Percentiles rank a stretch among this genome's conserved stretches.
phyloP scores from a whole-genome alignment of 176 grass and related monocot genomes.

The Ampelocalamus luodianensis region DNA sequence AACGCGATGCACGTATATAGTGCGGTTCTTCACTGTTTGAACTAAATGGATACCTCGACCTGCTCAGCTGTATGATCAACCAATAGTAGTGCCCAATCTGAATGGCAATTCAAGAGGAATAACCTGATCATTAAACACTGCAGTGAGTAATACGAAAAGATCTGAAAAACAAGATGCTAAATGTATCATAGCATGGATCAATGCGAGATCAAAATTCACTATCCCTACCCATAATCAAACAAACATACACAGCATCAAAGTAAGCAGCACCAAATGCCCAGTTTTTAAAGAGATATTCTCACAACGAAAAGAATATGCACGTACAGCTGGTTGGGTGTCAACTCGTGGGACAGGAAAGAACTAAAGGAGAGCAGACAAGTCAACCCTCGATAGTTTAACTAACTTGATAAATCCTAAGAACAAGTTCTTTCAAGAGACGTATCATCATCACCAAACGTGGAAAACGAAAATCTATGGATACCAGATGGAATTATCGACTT shows the following conservation, averaged over 20 bases:
- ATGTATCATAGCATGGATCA: neutral
- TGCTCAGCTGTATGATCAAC: constrained; percentile 20
- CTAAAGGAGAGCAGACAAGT: constrained; percentile 37
- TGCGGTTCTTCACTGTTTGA: constrained; percentile 12
- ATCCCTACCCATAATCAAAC: neutral
- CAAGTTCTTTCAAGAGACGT: constrained; percentile 21
- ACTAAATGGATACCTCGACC: constrained; percentile 20
- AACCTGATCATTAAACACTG: constrained; percentile 32
- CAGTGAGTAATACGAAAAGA: constrained; percentile 33
- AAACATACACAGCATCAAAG: neutral
- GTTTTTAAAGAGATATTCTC: neutral
- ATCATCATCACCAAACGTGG: constrained; percentile 41
- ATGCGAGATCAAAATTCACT: constrained; percentile 5
- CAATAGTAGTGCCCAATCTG: neutral
- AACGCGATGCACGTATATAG: neutral
- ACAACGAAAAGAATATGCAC: constrained; percentile 7
- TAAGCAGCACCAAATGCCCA: neutral
- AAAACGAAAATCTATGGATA: neutral
- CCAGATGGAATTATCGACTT: constrained; percentile 38
- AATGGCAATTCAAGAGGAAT: constrained; percentile 17
- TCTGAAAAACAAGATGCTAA: constrained; percentile 20
- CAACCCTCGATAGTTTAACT: constrained; percentile 39
- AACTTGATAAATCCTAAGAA: constrained; percentile 43
- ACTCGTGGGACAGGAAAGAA: constrained; percentile 1
- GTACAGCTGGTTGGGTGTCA: constrained; percentile 18